Evolutionary conservation across 306 rosid species (phyloP).

Genomic region (Lathyrus sativus): DNA sequence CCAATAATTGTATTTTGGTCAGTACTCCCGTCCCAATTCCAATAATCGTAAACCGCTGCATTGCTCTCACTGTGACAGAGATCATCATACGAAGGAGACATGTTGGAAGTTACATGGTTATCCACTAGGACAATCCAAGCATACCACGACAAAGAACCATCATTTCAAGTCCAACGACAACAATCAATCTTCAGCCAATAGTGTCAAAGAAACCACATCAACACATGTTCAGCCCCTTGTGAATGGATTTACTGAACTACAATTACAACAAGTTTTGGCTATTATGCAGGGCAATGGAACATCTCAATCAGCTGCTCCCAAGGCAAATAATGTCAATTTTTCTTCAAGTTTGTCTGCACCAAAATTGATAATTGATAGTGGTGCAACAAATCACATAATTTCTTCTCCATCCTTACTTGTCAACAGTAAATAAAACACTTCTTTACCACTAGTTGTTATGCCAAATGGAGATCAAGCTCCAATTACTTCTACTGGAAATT

Average conservation of each 20-base stretch:
- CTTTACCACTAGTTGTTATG: conserved; percentile 10
- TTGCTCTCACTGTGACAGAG: background rate
- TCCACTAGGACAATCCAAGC: conserved; percentile 1
- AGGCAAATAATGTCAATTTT: background rate
- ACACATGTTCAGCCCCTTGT: too few species aligned
- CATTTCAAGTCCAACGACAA: background rate
- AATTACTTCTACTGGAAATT: too few species aligned
- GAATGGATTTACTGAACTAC: too few species aligned
- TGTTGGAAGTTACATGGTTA: conserved; percentile 8
- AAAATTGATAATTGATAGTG: background rate
- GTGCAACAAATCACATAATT: background rate
- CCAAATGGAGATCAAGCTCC: too few species aligned
- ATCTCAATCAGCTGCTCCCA: too few species aligned
- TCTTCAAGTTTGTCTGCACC: background rate
- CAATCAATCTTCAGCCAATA: background rate
- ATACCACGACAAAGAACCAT: background rate
- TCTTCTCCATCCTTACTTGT: background rate
- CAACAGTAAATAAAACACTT: conserved; percentile 3
- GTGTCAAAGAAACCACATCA: background rate
- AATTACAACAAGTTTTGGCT: too few species aligned
- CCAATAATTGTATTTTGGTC: too few species aligned
- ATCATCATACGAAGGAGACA: background rate
- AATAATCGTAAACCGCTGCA: conserved; percentile 1
- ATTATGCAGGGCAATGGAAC: too few species aligned
- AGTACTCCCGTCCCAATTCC: too few species aligned